phyloP scores from a whole-genome alignment of 768 basidiomycete genomes.

The Auriculariales sp. region DNA sequence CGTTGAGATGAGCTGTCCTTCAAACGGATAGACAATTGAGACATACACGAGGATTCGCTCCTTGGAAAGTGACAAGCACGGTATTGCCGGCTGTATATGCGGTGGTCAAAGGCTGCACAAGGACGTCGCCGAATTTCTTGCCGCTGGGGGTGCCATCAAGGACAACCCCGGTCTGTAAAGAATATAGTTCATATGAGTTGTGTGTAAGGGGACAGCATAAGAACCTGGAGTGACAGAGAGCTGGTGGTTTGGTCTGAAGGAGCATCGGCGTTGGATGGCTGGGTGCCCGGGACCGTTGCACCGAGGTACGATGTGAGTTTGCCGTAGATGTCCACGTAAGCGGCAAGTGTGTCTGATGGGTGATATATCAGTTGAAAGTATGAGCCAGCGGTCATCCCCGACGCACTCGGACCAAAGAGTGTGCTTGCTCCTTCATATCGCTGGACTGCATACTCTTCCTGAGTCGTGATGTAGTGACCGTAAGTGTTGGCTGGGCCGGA shows the following conservation, averaged over 20 bases:
- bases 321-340: slow-evolving; percentile 64
- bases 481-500: slow-evolving; percentile 78
- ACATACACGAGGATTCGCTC: slow-evolving; percentile 62
- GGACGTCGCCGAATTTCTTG: slow-evolving; percentile 46
- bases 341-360: slow-evolving; percentile 48
- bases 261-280: slow-evolving; percentile 49
- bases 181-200: not conserved
- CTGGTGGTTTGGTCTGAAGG: slow-evolving; percentile 47
- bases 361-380: not conserved
- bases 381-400: not conserved
- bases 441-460: slow-evolving; percentile 60
- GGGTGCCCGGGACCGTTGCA: slow-evolving; percentile 21
- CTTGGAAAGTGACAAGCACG: slow-evolving; percentile 51
- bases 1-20: not conserved
- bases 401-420: slow-evolving; percentile 58
- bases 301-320: slow-evolving; percentile 50
- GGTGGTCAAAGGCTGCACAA: slow-evolving; percentile 27
- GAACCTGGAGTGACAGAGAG: slow-evolving; percentile 56
- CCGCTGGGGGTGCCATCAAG: slow-evolving; percentile 43
- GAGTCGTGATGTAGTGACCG: slow-evolving; percentile 57
- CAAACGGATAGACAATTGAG: not conserved
- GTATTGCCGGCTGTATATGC: slow-evolving; percentile 42
- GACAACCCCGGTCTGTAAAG: slow-evolving; percentile 39
- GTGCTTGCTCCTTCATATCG: slow-evolving; percentile 76
- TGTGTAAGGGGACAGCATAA: not conserved